Evolutionary conservation across 2,329 filamentous ascomycete genomes (phyloP).

Genomic region (Neofusicoccum parvum): DNA sequence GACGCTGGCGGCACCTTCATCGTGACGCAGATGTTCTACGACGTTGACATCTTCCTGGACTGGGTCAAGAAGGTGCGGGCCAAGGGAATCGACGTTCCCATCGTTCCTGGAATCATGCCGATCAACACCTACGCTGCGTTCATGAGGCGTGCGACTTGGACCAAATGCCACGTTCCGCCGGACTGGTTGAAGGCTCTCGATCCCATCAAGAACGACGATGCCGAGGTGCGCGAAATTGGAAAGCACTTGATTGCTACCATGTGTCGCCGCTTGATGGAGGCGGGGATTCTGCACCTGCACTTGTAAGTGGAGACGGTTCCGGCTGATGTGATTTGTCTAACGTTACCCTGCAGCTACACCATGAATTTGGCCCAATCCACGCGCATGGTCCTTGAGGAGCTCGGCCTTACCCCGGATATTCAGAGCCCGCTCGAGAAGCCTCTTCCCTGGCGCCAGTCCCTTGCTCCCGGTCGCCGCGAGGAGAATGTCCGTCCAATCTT

Average conservation of each 20-base stretch:
- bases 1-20: conserved; percentile 93
- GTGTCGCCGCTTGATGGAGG: conserved; percentile 81
- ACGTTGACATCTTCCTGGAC: conserved; percentile 88
- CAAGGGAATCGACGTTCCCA: conserved; percentile 79
- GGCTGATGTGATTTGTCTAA: conserved; percentile 12
- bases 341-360: conserved; percentile 65
- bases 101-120: conserved; percentile 86
- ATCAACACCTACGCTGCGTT: conserved; percentile 96
- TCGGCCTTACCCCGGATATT: conserved; percentile 76
- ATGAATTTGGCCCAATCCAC: conserved; percentile 98
- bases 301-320: conserved; percentile 58
- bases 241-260: conserved; percentile 85
- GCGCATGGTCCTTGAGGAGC: conserved; percentile 88
- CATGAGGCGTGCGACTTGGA: conserved; percentile 85
- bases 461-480: conserved; percentile 81
- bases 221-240: conserved; percentile 85
- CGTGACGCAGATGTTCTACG: conserved; percentile 99
- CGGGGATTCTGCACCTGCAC: conserved; percentile 85
- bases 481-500: conserved; percentile 98
- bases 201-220: conserved; percentile 95
- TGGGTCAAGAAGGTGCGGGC: conserved; percentile 88
- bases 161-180: conserved; percentile 79
- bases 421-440: conserved; percentile 81
- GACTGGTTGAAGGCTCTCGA: conserved; percentile 82
- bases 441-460: conserved; percentile 95